Percentiles rank a stretch among this genome's conserved stretches.
Conservation (phyloP, 139 green algal genomes). For the Limnomonas spitsbergensis region DNA sequence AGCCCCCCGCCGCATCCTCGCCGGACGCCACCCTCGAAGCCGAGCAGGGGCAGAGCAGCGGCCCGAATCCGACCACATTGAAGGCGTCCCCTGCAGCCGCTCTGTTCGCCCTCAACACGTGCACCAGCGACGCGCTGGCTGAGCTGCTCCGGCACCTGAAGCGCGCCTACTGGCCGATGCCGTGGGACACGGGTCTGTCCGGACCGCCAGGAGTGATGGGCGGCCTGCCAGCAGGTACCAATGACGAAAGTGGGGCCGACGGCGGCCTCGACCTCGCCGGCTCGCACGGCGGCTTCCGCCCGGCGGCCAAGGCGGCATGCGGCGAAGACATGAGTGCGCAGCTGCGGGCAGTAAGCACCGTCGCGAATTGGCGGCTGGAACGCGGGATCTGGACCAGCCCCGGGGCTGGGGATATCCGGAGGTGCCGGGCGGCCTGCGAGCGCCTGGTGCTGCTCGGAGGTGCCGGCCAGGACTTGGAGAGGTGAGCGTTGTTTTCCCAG, state of each 20-base stretch:
- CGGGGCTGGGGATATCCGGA: slow-evolving; percentile 63
- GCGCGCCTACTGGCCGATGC: slow-evolving; percentile 79
- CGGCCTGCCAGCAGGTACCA: no score
- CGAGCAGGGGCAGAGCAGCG: no score
- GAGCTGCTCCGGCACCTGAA: slow-evolving; percentile 80
- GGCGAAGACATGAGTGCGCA: slow-evolving; percentile 43
- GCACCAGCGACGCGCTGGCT: slow-evolving; percentile 47
- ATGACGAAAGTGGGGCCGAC: no score
- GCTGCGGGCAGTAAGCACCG: slow-evolving; percentile 50
- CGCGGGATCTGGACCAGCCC: slow-evolving; percentile 71
- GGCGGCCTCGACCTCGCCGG: no score
- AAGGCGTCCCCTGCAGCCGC: no score
- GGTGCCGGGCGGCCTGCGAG: slow-evolving; percentile 58
- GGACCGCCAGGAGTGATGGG: no score
- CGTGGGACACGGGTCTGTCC: slow-evolving; percentile 59
- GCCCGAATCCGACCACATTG: no score
- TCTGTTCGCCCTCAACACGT: slow-evolving; percentile 29
- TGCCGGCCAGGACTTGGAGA: slow-evolving; percentile 33
- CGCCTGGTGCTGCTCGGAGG: slow-evolving; percentile 65
- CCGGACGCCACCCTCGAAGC: background rate
- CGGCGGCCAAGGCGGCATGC: slow-evolving; percentile 18
- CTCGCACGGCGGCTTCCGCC: slow-evolving; percentile 59
- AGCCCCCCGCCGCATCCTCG: background rate
- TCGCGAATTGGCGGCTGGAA: slow-evolving; percentile 59
- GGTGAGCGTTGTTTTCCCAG: slow-evolving; percentile 53